Evolutionary conservation across 768 basidiomycete genomes (phyloP).

Genomic region (Phylloporus rhodoxanthus): DNA sequence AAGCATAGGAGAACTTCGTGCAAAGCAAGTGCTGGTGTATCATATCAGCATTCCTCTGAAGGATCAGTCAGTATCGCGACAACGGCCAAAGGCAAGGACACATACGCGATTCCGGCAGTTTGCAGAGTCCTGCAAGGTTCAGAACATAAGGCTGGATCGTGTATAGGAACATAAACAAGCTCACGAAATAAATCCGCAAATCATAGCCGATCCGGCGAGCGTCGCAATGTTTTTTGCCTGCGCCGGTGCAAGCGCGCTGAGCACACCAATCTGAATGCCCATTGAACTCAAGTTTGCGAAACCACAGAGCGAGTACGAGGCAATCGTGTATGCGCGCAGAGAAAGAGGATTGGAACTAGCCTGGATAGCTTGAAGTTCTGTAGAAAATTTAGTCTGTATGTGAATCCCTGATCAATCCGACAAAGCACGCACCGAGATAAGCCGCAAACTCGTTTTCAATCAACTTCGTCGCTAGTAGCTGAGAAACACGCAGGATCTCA

Average conservation of each 20-base stretch:
- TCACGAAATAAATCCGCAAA: constrained; percentile 61
- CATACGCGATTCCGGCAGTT: constrained; percentile 54
- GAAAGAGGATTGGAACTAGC: constrained; percentile 50
- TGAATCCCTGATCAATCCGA: background rate
- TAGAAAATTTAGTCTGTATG: background rate
- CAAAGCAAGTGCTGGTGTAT: constrained; percentile 8
- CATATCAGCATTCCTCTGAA: constrained; percentile 44
- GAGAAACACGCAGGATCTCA: constrained; percentile 79
- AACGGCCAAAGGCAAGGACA: constrained; percentile 10
- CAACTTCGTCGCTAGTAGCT: constrained; percentile 80
- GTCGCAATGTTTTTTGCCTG: constrained; percentile 66
- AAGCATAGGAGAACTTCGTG: background rate
- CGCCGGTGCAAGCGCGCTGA: constrained; percentile 63
- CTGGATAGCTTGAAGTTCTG: constrained; percentile 43
- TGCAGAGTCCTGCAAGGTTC: constrained; percentile 39
- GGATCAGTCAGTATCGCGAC: constrained; percentile 13
- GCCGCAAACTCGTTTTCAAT: constrained; percentile 85
- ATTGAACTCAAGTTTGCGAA: constrained; percentile 85
- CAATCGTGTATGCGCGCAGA: constrained; percentile 72
- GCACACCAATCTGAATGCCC: constrained; percentile 81
- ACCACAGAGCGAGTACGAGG: constrained; percentile 84
- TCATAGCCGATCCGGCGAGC: constrained; percentile 62
- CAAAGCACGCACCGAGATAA: constrained; percentile 39
- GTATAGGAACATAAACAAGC: background rate
- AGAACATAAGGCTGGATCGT: background rate